These are phyloP conservation scores for Paramecium tetraurelia DNA, from an alignment of 73 alveolate genomes.

Conservation along the genomic window DNA sequence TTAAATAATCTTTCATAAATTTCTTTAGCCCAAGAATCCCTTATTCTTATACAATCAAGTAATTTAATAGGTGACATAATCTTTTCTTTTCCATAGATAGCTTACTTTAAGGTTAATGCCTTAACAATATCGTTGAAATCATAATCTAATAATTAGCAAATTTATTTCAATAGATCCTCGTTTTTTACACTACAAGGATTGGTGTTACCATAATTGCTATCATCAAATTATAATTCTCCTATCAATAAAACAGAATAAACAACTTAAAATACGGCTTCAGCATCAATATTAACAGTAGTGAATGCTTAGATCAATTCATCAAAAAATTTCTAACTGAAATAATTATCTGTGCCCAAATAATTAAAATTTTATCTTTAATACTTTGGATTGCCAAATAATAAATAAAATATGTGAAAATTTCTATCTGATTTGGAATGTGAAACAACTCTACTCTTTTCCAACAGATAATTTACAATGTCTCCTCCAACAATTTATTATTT, in stretches of 20 bases:
- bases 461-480: constrained; percentile 81
- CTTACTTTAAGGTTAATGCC: constrained; percentile 55
- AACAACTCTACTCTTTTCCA: constrained; percentile 97
- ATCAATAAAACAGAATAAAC: constrained; percentile 70
- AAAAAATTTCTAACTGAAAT: neutral
- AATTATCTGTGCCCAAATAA: neutral
- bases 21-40: constrained; percentile 96
- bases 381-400: constrained; percentile 51
- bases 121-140: constrained; percentile 43
- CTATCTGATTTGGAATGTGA: constrained; percentile 81
- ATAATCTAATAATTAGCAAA: constrained; percentile 75
- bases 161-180: constrained; percentile 67
- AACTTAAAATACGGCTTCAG: constrained; percentile 61
- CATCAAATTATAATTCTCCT: constrained; percentile 89
- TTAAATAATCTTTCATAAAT: constrained; percentile 88
- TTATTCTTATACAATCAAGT: constrained; percentile 62
- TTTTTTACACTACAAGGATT: constrained; percentile 75
- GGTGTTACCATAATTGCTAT: constrained; percentile 68
- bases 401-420: constrained; percentile 95
- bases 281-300: constrained; percentile 14
- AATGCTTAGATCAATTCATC: neutral
- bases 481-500: constrained; percentile 92
- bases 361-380: neutral
- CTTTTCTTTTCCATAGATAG: constrained; percentile 57
- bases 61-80: constrained; percentile 60